Evolutionary conservation across 2,329 filamentous ascomycete species (phyloP).

Genomic region (Epichloe gansuensis): DNA sequence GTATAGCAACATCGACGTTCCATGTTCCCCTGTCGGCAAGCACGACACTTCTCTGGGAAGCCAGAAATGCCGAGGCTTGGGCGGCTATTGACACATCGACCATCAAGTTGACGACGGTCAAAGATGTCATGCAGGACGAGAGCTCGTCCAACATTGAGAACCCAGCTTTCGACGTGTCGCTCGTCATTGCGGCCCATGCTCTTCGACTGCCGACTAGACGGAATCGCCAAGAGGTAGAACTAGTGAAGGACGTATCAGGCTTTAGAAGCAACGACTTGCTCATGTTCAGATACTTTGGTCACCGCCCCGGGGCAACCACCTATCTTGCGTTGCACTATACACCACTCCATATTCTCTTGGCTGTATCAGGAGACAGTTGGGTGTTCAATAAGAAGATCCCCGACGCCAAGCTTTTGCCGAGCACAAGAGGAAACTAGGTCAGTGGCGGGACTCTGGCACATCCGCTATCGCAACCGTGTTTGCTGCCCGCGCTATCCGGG

Average conservation of each 20-base stretch:
- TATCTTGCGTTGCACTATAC: conserved; percentile 47
- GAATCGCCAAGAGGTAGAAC: conserved; percentile 14
- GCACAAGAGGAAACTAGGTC: conserved; percentile 33
- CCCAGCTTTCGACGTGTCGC: conserved; percentile 26
- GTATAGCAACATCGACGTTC: conserved; percentile 21
- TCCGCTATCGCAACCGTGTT: conserved; percentile 35
- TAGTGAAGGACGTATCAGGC: conserved; percentile 13
- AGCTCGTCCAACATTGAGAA: conserved; percentile 24
- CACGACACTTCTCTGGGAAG: conserved; percentile 37
- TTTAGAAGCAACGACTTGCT: conserved; percentile 14
- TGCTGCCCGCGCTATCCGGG: conserved; percentile 39
- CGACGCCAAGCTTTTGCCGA: conserved; percentile 29
- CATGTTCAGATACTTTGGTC: conserved; percentile 31
- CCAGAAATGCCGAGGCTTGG: conserved; percentile 34
- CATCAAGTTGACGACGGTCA: conserved; percentile 14
- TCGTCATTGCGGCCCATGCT: conserved; percentile 28
- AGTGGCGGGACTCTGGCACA: conserved; percentile 32
- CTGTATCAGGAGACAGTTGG: conserved; percentile 47
- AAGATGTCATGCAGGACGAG: conserved; percentile 19
- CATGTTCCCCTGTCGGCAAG: conserved; percentile 34
- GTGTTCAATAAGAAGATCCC: conserved; percentile 43
- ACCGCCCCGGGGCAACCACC: conserved; percentile 34
- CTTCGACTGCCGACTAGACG: conserved; percentile 26
- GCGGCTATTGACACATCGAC: conserved; percentile 20
- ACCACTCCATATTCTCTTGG: conserved; percentile 44